Conservation (phyloP, 768 basidiomycete species). For the Myochromella boudieri region DNA sequence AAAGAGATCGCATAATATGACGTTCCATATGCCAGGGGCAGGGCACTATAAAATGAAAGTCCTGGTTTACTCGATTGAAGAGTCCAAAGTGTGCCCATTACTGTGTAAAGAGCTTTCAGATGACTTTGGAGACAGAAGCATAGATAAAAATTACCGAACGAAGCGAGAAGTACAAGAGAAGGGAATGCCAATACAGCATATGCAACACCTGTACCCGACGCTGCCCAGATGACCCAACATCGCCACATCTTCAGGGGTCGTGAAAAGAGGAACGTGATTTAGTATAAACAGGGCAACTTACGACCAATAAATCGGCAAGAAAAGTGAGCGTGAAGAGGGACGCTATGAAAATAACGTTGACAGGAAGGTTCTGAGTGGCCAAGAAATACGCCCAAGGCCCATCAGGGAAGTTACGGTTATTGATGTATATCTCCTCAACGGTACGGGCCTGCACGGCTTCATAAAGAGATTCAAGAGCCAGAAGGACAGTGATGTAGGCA, state of each 20-base stretch:
- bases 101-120: not conserved
- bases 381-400: conserved; percentile 47
- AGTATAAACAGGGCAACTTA: conserved; percentile 13
- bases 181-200: not conserved
- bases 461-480: conserved; percentile 38
- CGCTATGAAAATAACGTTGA: conserved; percentile 43
- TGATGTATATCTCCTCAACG: conserved; percentile 39
- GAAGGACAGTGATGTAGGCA: conserved; percentile 35
- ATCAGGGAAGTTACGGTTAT: conserved; percentile 39
- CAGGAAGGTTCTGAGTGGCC: conserved; percentile 35
- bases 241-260: not conserved
- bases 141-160: not conserved
- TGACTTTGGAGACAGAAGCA: not conserved
- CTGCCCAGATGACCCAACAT: not conserved
- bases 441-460: conserved; percentile 38
- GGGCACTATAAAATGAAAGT: not conserved
- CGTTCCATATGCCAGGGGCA: not conserved
- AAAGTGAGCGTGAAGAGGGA: conserved; percentile 43
- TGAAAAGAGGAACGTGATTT: not conserved
- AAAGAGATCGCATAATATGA: not conserved
- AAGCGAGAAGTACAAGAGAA: not conserved
- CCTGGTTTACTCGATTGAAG: not conserved
- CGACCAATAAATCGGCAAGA: conserved; percentile 36
- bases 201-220: not conserved
- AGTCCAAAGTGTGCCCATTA: not conserved